Evolutionary conservation across 352 stramenopile genomes (phyloP).

Genomic region (Phytophthora cactorum): DNA sequence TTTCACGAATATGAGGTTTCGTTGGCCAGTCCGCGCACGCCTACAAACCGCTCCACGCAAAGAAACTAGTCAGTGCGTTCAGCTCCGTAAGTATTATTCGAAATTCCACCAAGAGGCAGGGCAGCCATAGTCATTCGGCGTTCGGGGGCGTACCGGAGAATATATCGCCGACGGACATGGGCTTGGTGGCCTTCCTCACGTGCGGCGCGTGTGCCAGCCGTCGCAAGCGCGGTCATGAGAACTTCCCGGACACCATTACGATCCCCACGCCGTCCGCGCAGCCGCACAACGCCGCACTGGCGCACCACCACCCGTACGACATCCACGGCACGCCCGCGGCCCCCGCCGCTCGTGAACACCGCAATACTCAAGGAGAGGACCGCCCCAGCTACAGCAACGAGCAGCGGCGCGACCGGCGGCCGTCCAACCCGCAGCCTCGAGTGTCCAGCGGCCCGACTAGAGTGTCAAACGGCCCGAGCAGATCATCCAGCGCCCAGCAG

Average conservation of each 20-base stretch:
- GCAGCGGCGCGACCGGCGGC: conserved; percentile 12
- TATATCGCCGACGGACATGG: conserved; percentile 14
- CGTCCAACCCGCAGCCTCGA: conserved; percentile 21
- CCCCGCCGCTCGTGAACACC: not conserved
- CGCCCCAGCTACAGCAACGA: conserved; percentile 17
- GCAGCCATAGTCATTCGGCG: conserved; percentile 23
- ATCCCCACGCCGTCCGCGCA: conserved; percentile 36
- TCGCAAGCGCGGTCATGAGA: conserved; percentile 36
- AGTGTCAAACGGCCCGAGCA: conserved; percentile 13
- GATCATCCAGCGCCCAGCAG: conserved; percentile 19
- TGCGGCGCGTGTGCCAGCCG: conserved; percentile 38
- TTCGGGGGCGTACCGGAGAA: conserved; percentile 8
- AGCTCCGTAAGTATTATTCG: conserved; percentile 20
- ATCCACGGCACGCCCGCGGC: conserved; percentile 27
- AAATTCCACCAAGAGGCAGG: conserved; percentile 15
- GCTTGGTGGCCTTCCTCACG: conserved; percentile 42
- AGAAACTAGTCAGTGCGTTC: conserved; percentile 38
- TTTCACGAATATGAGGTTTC: conserved; percentile 3
- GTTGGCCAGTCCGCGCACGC: not conserved
- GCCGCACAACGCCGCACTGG: conserved; percentile 25
- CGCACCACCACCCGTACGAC: conserved; percentile 39
- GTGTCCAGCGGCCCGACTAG: conserved; percentile 1
- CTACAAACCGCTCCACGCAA: conserved; percentile 11
- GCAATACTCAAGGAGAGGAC: conserved; percentile 6
- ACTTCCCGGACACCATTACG: conserved; percentile 46